Evolutionary conservation across 129 eudicot genomes (phyloP).

Genomic region (Pittosporum tobira): DNA sequence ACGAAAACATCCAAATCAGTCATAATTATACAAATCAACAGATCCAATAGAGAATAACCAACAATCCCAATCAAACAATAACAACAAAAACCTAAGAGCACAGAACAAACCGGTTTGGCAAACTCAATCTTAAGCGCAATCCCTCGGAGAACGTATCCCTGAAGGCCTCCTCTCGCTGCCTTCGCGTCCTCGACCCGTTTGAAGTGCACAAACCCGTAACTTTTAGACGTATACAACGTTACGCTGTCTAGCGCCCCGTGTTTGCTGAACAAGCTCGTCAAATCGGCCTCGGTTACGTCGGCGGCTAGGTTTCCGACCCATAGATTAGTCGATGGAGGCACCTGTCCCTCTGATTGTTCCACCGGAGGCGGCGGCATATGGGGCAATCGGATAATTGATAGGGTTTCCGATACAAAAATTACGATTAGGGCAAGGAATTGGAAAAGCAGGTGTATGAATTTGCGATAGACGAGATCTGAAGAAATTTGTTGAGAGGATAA

Average conservation of each 20-base stretch:
- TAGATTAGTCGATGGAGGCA: slow-evolving; percentile 30
- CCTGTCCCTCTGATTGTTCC: background rate
- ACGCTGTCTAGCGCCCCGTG: slow-evolving; percentile 33
- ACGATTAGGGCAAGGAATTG: too few species aligned
- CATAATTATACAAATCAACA: background rate
- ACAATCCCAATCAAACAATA: background rate
- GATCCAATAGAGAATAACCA: background rate
- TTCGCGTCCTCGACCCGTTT: slow-evolving; percentile 28
- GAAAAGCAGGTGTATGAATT: too few species aligned
- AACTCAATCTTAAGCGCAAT: slow-evolving; percentile 40
- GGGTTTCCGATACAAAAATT: too few species aligned
- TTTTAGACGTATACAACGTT: slow-evolving; percentile 24
- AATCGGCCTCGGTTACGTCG: slow-evolving; percentile 36
- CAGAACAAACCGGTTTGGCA: slow-evolving; percentile 47
- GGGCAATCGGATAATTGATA: too few species aligned
- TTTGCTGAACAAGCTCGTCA: slow-evolving; percentile 21
- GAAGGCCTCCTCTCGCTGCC: slow-evolving; percentile 28
- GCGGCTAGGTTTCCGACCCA: slow-evolving; percentile 44
- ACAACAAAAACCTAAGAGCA: background rate
- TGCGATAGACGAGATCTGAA: too few species aligned
- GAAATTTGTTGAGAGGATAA: too few species aligned
- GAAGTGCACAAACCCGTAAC: slow-evolving; percentile 35
- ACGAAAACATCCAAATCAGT: too few species aligned
- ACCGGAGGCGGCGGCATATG: background rate
- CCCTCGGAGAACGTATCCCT: slow-evolving; percentile 23